A percentile compares a stretch with the other conserved stretches of the same genome.
phyloP scores from a whole-genome alignment of 192 early-diverging fungal genomes.

The Coemansia sp. region DNA sequence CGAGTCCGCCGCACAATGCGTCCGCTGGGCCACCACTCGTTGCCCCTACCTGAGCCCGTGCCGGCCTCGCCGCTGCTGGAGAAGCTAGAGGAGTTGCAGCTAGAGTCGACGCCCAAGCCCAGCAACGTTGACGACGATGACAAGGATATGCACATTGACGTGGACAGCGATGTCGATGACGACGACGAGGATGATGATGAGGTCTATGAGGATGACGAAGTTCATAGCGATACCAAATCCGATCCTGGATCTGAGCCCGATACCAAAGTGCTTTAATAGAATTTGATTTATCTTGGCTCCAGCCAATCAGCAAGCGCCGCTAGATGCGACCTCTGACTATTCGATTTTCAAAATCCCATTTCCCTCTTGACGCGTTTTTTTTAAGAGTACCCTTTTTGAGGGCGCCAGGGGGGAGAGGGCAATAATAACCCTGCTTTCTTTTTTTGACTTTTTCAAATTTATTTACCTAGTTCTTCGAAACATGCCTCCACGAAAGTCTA shows the following conservation, averaged over 20 bases:
- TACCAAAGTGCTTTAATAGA: background rate
- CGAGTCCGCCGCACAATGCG: constrained; percentile 45
- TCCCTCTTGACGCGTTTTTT: constrained; percentile 1
- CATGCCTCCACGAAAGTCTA: constrained; percentile 34
- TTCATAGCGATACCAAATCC: constrained; percentile 5
- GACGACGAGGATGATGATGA: constrained; percentile 1
- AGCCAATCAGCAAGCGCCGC: constrained; percentile 24
- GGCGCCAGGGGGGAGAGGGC: background rate
- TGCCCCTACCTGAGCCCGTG: constrained; percentile 27
- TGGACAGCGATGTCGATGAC: background rate
- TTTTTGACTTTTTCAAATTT: constrained; percentile 1
- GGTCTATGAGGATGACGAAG: constrained; percentile 4
- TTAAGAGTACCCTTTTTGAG: background rate
- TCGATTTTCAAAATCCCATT: constrained; percentile 23
- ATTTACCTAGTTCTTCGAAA: background rate
- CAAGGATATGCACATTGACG: constrained; percentile 13
- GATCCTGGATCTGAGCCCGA: constrained; percentile 8
- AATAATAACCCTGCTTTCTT: background rate
- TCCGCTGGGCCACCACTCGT: constrained; percentile 33
- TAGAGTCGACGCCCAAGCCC: constrained; percentile 11
- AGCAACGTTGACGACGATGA: constrained; percentile 3
- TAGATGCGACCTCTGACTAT: background rate
- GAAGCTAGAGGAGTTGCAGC: constrained; percentile 7
- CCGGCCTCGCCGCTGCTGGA: background rate
- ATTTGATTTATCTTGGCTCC: background rate